These are phyloP conservation scores for Halenospora varia DNA, from an alignment of 495 filamentous ascomycete genomes.

Conservation along the genomic window DNA sequence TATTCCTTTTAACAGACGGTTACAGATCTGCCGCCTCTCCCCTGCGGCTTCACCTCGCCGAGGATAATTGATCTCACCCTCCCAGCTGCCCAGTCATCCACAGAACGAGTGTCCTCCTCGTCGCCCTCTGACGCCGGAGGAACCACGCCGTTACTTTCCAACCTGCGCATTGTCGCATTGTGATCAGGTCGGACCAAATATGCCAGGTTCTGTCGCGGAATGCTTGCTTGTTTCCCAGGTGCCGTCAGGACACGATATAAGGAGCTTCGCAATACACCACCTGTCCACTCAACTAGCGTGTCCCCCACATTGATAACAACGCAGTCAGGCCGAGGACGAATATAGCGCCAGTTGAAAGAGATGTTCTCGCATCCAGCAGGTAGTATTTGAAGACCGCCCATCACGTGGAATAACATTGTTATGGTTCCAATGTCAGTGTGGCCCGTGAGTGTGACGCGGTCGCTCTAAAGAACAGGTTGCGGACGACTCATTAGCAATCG, in stretches of 20 bases:
- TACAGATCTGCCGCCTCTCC: not conserved
- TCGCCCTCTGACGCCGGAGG: slow-evolving; percentile 19
- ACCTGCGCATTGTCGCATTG: slow-evolving; percentile 41
- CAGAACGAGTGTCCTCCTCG: slow-evolving; percentile 13
- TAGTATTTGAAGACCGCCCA: not conserved
- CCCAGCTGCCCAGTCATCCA: not conserved
- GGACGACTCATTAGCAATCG: not conserved
- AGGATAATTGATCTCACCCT: not conserved
- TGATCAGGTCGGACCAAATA: slow-evolving; percentile 59
- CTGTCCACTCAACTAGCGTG: slow-evolving; percentile 57
- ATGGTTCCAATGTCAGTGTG: not conserved
- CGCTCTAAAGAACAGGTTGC: not conserved
- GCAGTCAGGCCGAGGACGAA: slow-evolving; percentile 51
- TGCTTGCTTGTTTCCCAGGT: slow-evolving; percentile 45
- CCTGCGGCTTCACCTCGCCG: not conserved
- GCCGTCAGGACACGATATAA: slow-evolving; percentile 57
- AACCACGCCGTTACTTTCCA: slow-evolving; percentile 26
- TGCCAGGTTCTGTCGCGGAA: slow-evolving; percentile 51
- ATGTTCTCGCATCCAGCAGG: not conserved
- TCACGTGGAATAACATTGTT: not conserved
- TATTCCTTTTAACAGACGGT: not conserved
- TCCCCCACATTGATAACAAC: slow-evolving; percentile 62
- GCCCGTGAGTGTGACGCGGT: not conserved
- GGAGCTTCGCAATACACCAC: slow-evolving; percentile 51
- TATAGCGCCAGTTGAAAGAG: slow-evolving; percentile 44